Evolutionary conservation across 1,284 basidiomycete species (phyloP).

Genomic region (Phellopilus nigrolimitatus): DNA sequence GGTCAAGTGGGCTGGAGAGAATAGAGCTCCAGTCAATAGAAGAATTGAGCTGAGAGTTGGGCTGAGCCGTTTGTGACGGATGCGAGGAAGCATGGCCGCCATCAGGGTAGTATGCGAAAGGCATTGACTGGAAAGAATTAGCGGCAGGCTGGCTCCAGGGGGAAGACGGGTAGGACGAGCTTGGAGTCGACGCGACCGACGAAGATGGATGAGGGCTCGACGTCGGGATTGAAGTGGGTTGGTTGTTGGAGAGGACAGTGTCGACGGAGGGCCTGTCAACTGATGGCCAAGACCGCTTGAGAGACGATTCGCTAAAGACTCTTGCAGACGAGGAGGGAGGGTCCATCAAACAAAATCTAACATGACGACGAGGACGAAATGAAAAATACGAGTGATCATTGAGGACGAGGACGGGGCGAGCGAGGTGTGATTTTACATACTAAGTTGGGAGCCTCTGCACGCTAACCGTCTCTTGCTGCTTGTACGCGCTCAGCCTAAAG

Average conservation of each 20-base stretch:
- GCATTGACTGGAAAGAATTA: not conserved
- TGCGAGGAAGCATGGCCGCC: conserved; percentile 25
- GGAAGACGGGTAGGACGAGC: conserved; percentile 27
- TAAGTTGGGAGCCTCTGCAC: conserved; percentile 11
- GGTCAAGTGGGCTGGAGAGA: conserved; percentile 54
- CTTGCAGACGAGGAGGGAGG: conserved; percentile 20
- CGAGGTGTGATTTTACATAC: conserved; percentile 21
- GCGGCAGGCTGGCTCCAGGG: conserved; percentile 22
- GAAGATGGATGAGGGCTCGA: conserved; percentile 35
- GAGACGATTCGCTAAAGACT: conserved; percentile 24
- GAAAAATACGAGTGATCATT: conserved; percentile 4
- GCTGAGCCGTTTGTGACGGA: conserved; percentile 15
- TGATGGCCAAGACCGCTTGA: conserved; percentile 35
- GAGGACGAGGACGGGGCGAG: conserved; percentile 16
- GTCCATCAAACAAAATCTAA: conserved; percentile 20
- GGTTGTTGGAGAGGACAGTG: conserved; percentile 32
- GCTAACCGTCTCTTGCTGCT: conserved; percentile 11
- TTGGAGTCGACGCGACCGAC: conserved; percentile 26
- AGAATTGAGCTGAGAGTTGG: conserved; percentile 10
- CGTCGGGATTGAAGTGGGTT: conserved; percentile 32
- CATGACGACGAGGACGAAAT: conserved; percentile 3
- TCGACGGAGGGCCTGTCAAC: conserved; percentile 36
- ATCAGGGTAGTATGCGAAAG: conserved; percentile 24
- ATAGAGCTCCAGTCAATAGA: conserved; percentile 49
- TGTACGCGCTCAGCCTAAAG: not conserved